Conservation (phyloP, 768 basidiomycete genomes). For the Leccinum subgranulosum region DNA sequence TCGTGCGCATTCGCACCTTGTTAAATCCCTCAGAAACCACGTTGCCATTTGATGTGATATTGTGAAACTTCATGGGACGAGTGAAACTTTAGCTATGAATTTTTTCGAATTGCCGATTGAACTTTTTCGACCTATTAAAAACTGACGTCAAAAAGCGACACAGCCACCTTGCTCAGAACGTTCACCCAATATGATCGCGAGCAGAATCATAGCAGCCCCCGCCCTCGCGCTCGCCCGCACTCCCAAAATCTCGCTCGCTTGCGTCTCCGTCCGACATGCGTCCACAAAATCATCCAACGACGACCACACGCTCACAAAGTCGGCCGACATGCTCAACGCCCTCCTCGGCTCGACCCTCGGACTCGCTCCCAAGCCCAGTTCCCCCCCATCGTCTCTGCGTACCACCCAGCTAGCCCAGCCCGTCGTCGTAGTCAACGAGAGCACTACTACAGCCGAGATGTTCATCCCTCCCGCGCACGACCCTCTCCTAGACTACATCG, state of each 20-base stretch:
- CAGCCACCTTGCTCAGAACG: not conserved
- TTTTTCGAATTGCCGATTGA: no score
- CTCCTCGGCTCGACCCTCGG: constrained; percentile 23
- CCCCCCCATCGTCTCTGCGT: not conserved
- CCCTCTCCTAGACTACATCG: constrained; percentile 67
- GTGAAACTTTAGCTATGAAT: no score
- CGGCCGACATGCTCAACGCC: constrained; percentile 19
- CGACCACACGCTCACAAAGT: constrained; percentile 22
- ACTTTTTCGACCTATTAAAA: no score
- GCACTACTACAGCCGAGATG: constrained; percentile 20
- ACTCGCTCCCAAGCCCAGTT: constrained; percentile 9
- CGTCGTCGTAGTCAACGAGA: not conserved
- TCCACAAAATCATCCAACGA: constrained; percentile 19
- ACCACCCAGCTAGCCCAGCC: not conserved
- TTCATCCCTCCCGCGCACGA: constrained; percentile 74
- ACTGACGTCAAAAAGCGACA: not conserved
- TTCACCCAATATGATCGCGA: constrained; percentile 5
- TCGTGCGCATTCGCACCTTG: no score
- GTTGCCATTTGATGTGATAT: no score
- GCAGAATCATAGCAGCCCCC: constrained; percentile 4
- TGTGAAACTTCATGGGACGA: no score
- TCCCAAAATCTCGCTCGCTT: not conserved
- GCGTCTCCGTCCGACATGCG: constrained; percentile 9
- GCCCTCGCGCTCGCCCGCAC: constrained; percentile 1
- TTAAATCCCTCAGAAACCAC: no score